phyloP scores from a whole-genome alignment of 1,284 basidiomycete species.

The Papiliotrema terrestris region DNA sequence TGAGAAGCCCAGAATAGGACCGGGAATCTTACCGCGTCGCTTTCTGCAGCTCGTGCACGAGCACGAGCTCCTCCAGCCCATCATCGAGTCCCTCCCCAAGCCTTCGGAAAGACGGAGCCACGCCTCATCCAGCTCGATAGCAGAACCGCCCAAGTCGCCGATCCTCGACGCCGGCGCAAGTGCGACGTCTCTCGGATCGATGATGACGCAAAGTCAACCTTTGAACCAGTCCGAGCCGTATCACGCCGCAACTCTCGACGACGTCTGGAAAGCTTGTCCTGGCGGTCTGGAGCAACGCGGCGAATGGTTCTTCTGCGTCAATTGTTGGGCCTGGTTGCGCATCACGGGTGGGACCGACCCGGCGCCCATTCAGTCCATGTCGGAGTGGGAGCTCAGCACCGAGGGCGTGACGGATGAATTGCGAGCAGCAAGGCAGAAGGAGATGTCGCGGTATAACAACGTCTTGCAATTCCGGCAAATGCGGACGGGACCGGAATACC shows the following conservation, averaged over 20 bases:
- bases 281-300: constrained; percentile 21
- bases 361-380: constrained; percentile 11
- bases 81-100: constrained; percentile 26
- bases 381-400: constrained; percentile 20
- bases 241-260: constrained; percentile 12
- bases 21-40: constrained; percentile 26
- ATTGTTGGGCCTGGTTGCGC: constrained; percentile 39
- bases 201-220: neutral
- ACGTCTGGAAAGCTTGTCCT: constrained; percentile 36
- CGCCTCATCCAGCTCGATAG: neutral
- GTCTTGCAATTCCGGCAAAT: constrained; percentile 10
- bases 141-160: neutral
- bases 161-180: neutral
- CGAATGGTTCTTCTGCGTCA: constrained; percentile 42
- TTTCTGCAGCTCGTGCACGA: constrained; percentile 29
- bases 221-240: neutral
- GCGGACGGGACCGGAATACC: constrained; percentile 5
- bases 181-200: neutral
- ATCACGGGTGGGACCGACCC: constrained; percentile 17
- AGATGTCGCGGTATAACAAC: constrained; percentile 16
- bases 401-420: neutral
- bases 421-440: constrained; percentile 1
- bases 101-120: constrained; percentile 7
- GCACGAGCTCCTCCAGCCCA: constrained; percentile 31
- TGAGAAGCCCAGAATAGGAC: constrained; percentile 34